phyloP scores from a whole-genome alignment of 1,284 basidiomycete species.

The Tilletia indica region DNA sequence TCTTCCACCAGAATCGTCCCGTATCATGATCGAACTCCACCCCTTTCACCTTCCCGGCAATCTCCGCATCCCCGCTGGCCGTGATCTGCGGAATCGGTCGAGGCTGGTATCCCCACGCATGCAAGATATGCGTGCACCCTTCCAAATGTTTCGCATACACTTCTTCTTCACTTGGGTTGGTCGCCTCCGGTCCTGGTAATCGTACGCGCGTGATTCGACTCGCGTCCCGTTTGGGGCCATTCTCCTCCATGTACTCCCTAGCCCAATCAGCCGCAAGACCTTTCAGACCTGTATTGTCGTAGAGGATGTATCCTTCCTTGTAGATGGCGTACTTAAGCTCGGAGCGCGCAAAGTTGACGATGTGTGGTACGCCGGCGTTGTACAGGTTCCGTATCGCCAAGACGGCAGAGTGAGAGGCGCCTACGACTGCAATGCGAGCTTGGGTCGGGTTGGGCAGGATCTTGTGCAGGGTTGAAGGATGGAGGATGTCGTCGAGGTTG shows the following conservation, averaged over 20 bases:
- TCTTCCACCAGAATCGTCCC: constrained; percentile 8
- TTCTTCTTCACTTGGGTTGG: not conserved
- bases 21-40: constrained; percentile 10
- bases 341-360: constrained; percentile 16
- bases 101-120: not conserved
- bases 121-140: constrained; percentile 9
- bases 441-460: constrained; percentile 12
- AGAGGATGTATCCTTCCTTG: constrained; percentile 24
- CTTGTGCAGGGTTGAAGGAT: constrained; percentile 4
- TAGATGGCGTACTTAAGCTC: constrained; percentile 21
- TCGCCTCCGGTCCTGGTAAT: not conserved
- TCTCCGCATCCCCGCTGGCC: not conserved
- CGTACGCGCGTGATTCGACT: not conserved
- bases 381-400: constrained; percentile 22
- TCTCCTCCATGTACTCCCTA: not conserved
- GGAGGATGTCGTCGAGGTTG: constrained; percentile 10
- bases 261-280: constrained; percentile 25
- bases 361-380: not conserved
- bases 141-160: constrained; percentile 1
- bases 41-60: not conserved
- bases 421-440: constrained; percentile 20
- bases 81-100: constrained; percentile 1
- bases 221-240: not conserved
- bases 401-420: constrained; percentile 24
- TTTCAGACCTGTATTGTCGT: constrained; percentile 28